Evolutionary conservation across 768 basidiomycete species (phyloP).

Genomic region (Trametes meyenii): DNA sequence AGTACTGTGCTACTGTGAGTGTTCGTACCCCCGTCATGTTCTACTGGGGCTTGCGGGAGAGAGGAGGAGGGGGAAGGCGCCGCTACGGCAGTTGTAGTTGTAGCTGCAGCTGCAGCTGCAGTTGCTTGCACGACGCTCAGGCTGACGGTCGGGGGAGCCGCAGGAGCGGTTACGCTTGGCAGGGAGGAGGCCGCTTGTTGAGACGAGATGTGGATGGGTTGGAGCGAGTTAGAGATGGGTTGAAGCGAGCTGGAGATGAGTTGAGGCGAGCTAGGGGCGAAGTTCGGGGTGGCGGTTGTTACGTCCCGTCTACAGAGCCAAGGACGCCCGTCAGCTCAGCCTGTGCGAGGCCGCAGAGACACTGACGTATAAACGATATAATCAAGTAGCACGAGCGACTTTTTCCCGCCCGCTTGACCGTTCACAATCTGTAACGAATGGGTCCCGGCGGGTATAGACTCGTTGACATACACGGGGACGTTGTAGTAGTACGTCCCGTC

Average conservation of each 20-base stretch:
- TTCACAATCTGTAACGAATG: conserved; percentile 40
- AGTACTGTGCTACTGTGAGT: neutral
- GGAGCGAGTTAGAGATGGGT: neutral
- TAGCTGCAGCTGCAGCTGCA: neutral
- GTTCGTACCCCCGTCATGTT: neutral
- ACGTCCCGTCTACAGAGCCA: too few species aligned
- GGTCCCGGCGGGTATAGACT: conserved; percentile 28
- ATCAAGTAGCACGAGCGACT: conserved; percentile 41
- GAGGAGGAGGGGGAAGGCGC: neutral
- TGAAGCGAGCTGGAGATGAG: neutral
- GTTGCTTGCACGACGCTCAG: neutral
- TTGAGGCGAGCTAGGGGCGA: neutral
- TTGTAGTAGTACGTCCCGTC: conserved; percentile 35
- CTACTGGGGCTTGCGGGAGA: neutral
- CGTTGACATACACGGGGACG: conserved; percentile 38
- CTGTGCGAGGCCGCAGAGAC: neutral
- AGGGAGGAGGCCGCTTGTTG: too few species aligned
- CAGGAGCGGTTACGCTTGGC: neutral
- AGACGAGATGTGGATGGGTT: too few species aligned
- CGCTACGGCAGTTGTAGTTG: neutral
- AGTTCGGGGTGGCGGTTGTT: too few species aligned
- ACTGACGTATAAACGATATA: conserved; percentile 43
- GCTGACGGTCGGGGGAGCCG: neutral
- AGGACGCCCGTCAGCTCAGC: neutral
- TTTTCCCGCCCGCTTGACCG: conserved; percentile 33